Base-by-base conservation (phyloP, 2,329 filamentous ascomycete genomes). In the Emergomyces pasteurianus region DNA sequence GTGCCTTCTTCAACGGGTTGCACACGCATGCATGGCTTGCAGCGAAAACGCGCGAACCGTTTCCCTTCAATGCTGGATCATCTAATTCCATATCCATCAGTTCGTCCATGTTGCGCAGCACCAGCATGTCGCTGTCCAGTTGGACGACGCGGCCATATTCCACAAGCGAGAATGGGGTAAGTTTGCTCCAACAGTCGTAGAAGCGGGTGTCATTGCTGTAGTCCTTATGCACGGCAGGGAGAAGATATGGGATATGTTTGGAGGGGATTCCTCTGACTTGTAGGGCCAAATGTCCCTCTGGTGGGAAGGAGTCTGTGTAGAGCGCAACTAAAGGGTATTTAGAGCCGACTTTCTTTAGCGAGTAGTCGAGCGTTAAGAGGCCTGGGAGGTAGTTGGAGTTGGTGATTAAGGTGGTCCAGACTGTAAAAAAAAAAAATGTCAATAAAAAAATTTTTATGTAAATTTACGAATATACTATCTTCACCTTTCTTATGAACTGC, bases 121-220 rank as follows among this genome's bases (percentile, higher is more conserved):
- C 85, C 58, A 95, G 77, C 90, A 95, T 95, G 76, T 96, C 91
- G 69, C 86, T 88, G 75, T 96, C 91, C 60, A 96, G 80, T 75
- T 90, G 88, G 42, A 95, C 88, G 40, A 95, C 83, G 47, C 90
- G 83, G 31, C 86, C 80, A 75, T 92, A 95, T 71, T 92, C 85
- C 21, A 80, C 80, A 38, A 95, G 79, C 26, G 83, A 85, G 72
- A 95, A 96, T 6, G 88, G 85, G 18, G 86, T 83, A 34, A 96
- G 83, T 76, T 95, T 96, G 74, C 82, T 89, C 90, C 90, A 96
- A 80, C 87, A 91, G 74, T 95, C 89, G 75, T 90, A 87, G 80
- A 95, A 95, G 67, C 91, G 86, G 57, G 87, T 86, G 73, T 95
- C 90, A 63, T 88, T 83, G 68, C 79, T 81, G 77, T 85, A 95